Base-by-base conservation (phyloP, 768 basidiomycete species). In the Xerocomellus amylosporus region DNA sequence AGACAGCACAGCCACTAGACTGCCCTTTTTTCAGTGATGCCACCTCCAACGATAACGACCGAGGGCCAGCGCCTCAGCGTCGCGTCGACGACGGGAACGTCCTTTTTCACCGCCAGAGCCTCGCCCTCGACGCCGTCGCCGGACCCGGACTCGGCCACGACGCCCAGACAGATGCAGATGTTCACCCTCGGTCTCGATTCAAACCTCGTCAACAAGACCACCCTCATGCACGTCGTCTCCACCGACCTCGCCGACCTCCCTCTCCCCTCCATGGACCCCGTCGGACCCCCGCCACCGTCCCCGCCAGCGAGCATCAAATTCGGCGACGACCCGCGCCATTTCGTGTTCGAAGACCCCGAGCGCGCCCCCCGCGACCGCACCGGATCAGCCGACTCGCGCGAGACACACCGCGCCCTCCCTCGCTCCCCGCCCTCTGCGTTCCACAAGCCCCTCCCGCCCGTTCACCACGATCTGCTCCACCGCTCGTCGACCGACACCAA, bases 201-300 rank as follows among this genome's bases (percentile, higher is more conserved):
- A 10, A 73, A 74, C 49, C 64, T 74, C 13, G 60, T 74, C 9
- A 67, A 71, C 24, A 71, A 71, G 30, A 70, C 73, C 20, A 59
- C 71, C 36, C 53, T 76, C 59, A 52, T 69, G 54, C 68, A 70
- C 51, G 66, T 69, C 53, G 66, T 72, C 9, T 63, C 70, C 34
- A 55, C 48, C 53, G 62, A 55, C 53, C 51, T 62, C 26, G 42
- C 43, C 9, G 39, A 3, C 3, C 6, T 39, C 5, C 49, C 20
- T 19, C 6, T 13, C 1, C 17, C 56, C 13, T 13, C 44, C 5
- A 14, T 36, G 15, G 36, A 57, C 19, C 56, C 59, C 28, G 43
- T 71, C 7, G 83, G 84, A n/a, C 84, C 83, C 9, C 82, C 82
- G 0, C 83, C 82, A 2, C 82, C 84, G 10, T 84, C 79, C 0